These are phyloP conservation scores for Colletotrichum lini DNA, from an alignment of 2,329 filamentous ascomycete genomes.

Conservation along the genomic window DNA sequence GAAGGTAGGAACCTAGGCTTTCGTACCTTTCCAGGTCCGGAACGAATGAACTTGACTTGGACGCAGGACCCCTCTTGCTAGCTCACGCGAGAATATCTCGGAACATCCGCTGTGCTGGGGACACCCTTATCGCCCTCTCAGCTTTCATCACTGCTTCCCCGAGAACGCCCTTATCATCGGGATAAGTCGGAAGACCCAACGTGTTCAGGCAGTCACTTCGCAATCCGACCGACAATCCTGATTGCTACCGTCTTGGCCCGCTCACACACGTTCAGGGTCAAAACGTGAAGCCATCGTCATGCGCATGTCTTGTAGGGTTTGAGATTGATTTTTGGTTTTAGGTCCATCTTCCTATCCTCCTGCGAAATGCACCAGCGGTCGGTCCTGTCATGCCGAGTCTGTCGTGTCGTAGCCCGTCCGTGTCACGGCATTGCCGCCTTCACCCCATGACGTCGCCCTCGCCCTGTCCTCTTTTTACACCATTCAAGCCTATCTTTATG, in stretches of 20 bases:
- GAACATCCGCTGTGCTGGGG: conserved; percentile 19
- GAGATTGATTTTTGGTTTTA: conserved; percentile 26
- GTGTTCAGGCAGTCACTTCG: conserved; percentile 17
- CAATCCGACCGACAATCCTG: conserved; percentile 24
- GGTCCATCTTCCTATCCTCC: conserved; percentile 12
- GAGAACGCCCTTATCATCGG: conserved; percentile 32
- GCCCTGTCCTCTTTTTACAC: conserved; percentile 27
- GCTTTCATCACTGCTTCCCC: conserved; percentile 12
- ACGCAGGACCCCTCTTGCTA: background rate
- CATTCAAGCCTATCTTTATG: conserved; percentile 26
- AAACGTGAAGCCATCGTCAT: conserved; percentile 41
- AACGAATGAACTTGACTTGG: too few species aligned
- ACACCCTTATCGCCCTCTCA: conserved; percentile 20
- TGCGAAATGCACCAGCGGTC: conserved; percentile 9
- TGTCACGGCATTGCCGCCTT: conserved; percentile 22
- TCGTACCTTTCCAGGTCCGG: too few species aligned
- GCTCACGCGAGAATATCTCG: conserved; percentile 32
- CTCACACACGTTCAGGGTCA: conserved; percentile 8
- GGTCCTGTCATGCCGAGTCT: conserved; percentile 25
- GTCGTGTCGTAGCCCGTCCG: conserved; percentile 24
- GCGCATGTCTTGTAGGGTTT: conserved; percentile 27
- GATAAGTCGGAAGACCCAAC: conserved; percentile 13
- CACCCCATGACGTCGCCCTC: conserved; percentile 27
- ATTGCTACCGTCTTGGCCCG: background rate
- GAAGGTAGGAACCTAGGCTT: background rate